Conservation (phyloP, 2,329 filamentous ascomycete species). For the Sporothrix humicola region DNA sequence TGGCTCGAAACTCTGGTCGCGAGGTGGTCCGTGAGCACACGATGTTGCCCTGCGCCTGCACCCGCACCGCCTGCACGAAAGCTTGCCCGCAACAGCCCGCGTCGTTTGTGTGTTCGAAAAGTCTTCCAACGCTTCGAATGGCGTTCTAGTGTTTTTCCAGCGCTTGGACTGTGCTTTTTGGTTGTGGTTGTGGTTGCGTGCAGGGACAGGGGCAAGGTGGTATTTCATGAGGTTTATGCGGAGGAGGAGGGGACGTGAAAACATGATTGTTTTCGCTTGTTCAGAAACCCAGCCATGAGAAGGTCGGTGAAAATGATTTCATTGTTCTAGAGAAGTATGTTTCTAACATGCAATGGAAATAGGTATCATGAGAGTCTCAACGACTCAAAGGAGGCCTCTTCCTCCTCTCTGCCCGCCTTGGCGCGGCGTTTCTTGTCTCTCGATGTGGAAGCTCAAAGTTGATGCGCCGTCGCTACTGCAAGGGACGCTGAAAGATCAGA, state of each 20-base stretch:
- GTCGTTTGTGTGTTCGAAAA: not conserved
- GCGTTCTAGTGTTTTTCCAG: not conserved
- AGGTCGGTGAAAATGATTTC: not conserved
- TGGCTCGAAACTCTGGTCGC: not conserved
- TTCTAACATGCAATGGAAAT: not conserved
- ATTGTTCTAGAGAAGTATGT: not conserved
- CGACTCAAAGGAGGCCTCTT: not conserved
- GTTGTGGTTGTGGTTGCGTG: not conserved
- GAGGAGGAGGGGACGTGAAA: not conserved
- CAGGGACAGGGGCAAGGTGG: constrained; percentile 1
- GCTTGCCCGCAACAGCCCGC: not conserved
- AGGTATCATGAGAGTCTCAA: not conserved
- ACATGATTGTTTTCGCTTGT: no score
- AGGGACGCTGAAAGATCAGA: not conserved
- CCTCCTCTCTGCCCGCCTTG: not conserved
- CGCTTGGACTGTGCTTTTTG: constrained; percentile 3
- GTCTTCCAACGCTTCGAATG: not conserved
- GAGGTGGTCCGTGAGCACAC: constrained; percentile 12
- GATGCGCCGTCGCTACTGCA: not conserved
- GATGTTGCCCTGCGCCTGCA: not conserved
- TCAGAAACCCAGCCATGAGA: no score
- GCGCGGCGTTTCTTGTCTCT: not conserved
- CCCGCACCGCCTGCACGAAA: not conserved
- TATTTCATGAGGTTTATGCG: not conserved
- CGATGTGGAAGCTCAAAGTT: not conserved